Conservation (phyloP, 139 green algal species). For the Closterium sp. region DNA sequence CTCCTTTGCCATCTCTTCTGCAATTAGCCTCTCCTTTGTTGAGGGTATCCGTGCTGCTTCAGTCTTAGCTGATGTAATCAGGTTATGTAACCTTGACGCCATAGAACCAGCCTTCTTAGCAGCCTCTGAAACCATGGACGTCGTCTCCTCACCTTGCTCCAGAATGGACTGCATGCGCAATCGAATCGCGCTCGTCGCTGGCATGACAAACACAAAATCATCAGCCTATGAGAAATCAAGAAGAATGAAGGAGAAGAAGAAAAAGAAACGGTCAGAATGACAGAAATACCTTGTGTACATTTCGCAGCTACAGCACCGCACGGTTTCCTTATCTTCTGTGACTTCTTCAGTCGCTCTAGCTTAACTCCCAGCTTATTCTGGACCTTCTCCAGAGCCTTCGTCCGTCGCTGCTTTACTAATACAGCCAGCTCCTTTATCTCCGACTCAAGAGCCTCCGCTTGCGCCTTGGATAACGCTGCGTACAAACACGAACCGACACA, state of each 20-base stretch:
- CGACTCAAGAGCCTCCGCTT: background rate
- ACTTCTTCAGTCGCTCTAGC: background rate
- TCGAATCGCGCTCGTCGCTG: background rate
- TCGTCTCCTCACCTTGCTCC: background rate
- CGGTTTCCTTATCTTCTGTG: background rate
- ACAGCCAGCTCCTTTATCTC: background rate
- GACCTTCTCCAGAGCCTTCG: background rate
- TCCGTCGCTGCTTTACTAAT: background rate
- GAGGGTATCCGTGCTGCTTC: background rate
- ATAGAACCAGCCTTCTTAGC: background rate
- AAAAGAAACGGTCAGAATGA: background rate
- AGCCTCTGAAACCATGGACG: background rate
- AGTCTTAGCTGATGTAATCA: background rate
- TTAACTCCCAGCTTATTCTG: background rate
- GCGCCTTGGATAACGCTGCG: background rate
- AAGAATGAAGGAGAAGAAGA: background rate
- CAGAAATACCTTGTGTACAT: background rate
- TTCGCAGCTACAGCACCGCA: background rate
- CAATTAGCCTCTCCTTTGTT: background rate
- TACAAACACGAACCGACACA: background rate
- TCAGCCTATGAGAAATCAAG: background rate
- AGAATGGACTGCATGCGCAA: background rate
- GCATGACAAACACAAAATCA: background rate
- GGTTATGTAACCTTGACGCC: background rate
- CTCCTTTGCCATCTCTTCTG: background rate